Conservation (phyloP, 192 early-diverging fungal species). For the Podila horticola region DNA sequence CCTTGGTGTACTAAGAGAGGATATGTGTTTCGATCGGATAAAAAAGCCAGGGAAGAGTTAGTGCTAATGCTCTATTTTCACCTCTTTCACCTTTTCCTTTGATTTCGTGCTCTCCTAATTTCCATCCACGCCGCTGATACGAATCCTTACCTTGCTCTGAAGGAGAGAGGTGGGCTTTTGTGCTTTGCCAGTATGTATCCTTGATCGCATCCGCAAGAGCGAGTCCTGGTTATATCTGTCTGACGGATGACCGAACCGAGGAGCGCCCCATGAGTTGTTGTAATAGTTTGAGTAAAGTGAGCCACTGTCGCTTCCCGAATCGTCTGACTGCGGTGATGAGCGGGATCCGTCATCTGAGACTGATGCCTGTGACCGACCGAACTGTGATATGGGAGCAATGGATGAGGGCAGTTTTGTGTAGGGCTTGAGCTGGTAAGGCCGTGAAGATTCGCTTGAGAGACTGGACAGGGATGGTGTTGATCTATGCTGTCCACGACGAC, state of each 20-base stretch:
- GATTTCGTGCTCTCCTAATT: background rate
- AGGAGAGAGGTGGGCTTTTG: slow-evolving; percentile 30
- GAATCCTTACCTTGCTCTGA: slow-evolving; percentile 36
- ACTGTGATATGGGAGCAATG: slow-evolving; percentile 19
- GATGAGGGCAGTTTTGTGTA: slow-evolving; percentile 31
- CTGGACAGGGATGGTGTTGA: background rate
- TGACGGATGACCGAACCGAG: background rate
- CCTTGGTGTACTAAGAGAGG: slow-evolving; percentile 26
- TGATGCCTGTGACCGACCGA: slow-evolving; percentile 6
- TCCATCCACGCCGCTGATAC: background rate
- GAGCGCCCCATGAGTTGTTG: background rate
- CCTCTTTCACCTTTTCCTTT: too few relatives aligned
- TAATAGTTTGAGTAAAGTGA: background rate
- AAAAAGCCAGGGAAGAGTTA: too few relatives aligned
- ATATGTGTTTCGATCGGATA: background rate
- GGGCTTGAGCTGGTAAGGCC: slow-evolving; percentile 37
- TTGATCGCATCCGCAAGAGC: slow-evolving; percentile 29
- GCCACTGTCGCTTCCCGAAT: background rate
- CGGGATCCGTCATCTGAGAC: slow-evolving; percentile 8
- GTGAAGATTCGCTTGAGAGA: background rate
- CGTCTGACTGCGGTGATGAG: background rate
- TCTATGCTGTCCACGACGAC: background rate
- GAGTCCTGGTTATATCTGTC: slow-evolving; percentile 24
- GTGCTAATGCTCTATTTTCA: too few relatives aligned
- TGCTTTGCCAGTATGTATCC: slow-evolving; percentile 42